Base-by-base conservation (phyloP, 116 monocot species). In the Cymodocea nodosa region DNA sequence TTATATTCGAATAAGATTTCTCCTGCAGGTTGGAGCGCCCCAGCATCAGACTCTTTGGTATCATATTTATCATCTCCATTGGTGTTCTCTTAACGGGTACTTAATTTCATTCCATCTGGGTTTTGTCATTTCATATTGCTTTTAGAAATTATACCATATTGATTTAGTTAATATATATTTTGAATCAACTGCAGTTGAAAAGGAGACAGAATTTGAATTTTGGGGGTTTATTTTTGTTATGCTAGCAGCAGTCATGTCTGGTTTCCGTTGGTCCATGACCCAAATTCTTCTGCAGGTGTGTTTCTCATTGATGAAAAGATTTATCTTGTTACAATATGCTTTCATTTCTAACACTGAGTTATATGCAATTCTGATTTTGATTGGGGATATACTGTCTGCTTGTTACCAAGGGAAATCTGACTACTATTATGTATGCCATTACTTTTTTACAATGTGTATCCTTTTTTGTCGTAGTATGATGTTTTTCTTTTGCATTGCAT, bases 251-350 rank as follows among this genome's bases (percentile, higher is more conserved):
- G 82, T 90, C 68, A 84, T 97, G 85, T 87, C 97, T 39, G 97
- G 97, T 52, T 97, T 97, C 54, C 78, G 97, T 0, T 97, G 97
- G 97, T 85, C 79, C 54, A 78, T 84, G 91, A 97, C 97, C 66
- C 97, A 97, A 51, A 97, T 97, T 68, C 91, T 97, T 61, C 72
- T 97, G 68, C 97, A 97, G 88, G 97, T 97, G 68, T 37, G 17
- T 44, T 63, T 37, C 3, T 9, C 19, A 53, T 53, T 44, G 44
- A 44, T 44, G 44, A 0, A 44, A 44, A 44, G 44, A 44, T 44
- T 44, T 44, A 44, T 44, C 9, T 44, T 44, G 44, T 44, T 44
- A 44, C 44, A 44, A 4, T 6, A 44, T 56, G 56, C 8, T 18
- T 20, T 56, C 18, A 56, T 22, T 56, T 18, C 7, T 20, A 19